phyloP scores from a whole-genome alignment of 2,329 filamentous ascomycete genomes.

The Neonectria punicea region DNA sequence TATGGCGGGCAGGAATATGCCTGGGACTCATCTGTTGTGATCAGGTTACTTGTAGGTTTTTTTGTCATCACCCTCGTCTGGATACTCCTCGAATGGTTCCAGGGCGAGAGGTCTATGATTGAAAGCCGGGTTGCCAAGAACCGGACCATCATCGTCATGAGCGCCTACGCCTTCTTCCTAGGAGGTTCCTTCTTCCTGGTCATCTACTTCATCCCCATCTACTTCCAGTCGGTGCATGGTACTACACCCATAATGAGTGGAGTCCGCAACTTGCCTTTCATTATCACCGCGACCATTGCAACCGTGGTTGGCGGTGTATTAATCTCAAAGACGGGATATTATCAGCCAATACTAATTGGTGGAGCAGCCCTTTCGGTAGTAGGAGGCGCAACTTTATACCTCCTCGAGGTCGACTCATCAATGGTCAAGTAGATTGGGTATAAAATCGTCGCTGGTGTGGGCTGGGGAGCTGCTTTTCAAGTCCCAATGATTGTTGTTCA shows the following conservation, averaged over 20 bases:
- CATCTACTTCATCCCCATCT: constrained; percentile 60
- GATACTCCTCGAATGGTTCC: not conserved
- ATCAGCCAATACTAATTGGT: constrained; percentile 49
- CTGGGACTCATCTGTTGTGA: not conserved
- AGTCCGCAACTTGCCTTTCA: constrained; percentile 36
- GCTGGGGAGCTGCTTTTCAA: constrained; percentile 57
- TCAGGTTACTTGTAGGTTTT: not conserved
- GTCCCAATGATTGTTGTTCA: constrained; percentile 57
- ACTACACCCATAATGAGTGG: constrained; percentile 35
- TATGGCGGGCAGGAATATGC: constrained; percentile 2
- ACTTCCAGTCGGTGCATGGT: constrained; percentile 58
- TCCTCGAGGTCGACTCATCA: constrained; percentile 35
- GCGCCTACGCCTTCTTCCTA: constrained; percentile 18
- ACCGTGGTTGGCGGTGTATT: constrained; percentile 35
- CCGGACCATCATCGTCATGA: constrained; percentile 45
- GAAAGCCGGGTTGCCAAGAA: constrained; percentile 53
- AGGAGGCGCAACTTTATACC: constrained; percentile 54
- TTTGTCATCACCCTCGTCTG: not conserved
- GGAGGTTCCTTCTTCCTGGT: constrained; percentile 40
- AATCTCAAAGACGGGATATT: constrained; percentile 48
- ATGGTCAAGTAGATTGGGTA: constrained; percentile 37
- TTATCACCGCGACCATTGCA: constrained; percentile 32
- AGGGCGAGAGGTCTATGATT: constrained; percentile 47
- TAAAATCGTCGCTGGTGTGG: constrained; percentile 55
- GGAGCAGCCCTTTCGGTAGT: constrained; percentile 45